Base-by-base conservation (phyloP, 148 eudicot genomes). In the Salicornia ramosissima region DNA sequence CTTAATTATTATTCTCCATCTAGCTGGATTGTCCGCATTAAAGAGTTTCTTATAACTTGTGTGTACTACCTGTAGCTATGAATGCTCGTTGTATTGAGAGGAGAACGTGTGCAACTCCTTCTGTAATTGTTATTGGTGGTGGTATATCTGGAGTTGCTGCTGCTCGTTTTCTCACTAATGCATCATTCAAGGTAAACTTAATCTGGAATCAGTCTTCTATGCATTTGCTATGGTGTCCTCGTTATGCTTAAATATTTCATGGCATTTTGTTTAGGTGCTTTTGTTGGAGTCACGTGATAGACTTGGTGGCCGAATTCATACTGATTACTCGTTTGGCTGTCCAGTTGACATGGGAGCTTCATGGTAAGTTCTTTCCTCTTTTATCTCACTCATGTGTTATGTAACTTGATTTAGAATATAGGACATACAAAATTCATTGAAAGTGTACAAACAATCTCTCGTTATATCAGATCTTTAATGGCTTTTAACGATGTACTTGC, bases 261-360 rank as follows among this genome's bases (percentile, higher is more conserved):
- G 12, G 50, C n/a, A 47, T n/a, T 71, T 65, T 76, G 24, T 82
- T 74, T 77, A 94, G 98, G 98, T 94, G 55, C 64, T 84, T 71
- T 75, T 95, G 76, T 79, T 95, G 87, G 99, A 95, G 74, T 95
- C 99, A 25, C 93, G 95, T 75, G 88, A 91, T 79, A 83, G 99
- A 76, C 90, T 91, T 76, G 99, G 99, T 62, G 99, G 99, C 24
- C 89, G 99, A 62, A 91, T 95, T 49, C 90, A 87, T 81, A 95
- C 99, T 52, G 99, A 95, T 65, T 91, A 91, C 81, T 87, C 99
- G 62, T 91, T 95, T 76, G 99, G 99, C 54, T 95, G 91, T 77
- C 96, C 99, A 10, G 86, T 95, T 28, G 99, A 95, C 72, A 95
- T 95, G 99, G 99, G 99, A 72, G 99, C 99, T 46, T 95, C 99